Evolutionary conservation across 1,284 basidiomycete species (phyloP).

Genomic region (Agaricales sp.): DNA sequence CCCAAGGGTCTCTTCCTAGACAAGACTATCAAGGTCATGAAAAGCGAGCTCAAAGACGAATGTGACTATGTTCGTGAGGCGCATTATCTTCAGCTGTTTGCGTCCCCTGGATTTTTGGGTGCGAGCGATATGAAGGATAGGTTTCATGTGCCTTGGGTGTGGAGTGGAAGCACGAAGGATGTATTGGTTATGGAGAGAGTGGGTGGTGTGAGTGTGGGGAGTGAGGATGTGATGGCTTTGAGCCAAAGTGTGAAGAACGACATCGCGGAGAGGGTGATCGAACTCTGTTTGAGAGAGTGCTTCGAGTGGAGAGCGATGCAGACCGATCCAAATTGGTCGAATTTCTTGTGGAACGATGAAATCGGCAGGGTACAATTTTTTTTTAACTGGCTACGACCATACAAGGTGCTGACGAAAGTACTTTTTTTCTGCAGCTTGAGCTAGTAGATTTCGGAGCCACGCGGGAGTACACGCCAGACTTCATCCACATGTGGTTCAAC

Average conservation of each 20-base stretch:
- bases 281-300: constrained; percentile 84
- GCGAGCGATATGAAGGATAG: constrained; percentile 31
- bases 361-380: constrained; percentile 35
- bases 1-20: constrained; percentile 88
- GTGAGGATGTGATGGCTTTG: constrained; percentile 39
- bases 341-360: constrained; percentile 81
- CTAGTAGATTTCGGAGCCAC: constrained; percentile 97
- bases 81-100: constrained; percentile 59
- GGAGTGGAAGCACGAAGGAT: constrained; percentile 69
- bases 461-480: constrained; percentile 75
- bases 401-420: constrained; percentile 1
- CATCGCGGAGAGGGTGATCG: constrained; percentile 76
- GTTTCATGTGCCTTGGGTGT: constrained; percentile 84
- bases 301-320: constrained; percentile 94
- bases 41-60: constrained; percentile 88
- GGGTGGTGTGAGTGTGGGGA: constrained; percentile 74
- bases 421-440: constrained; percentile 46
- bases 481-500: constrained; percentile 84
- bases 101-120: constrained; percentile 38
- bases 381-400: not conserved
- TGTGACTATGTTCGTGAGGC: constrained; percentile 93
- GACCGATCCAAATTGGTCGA: constrained; percentile 98
- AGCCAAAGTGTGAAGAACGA: constrained; percentile 64
- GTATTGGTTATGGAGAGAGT: constrained; percentile 91
- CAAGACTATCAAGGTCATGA: constrained; percentile 85